A percentile compares a stretch with the other conserved stretches of the same genome.
These are phyloP conservation scores for Xylaria hypoxylon DNA, from an alignment of 2,329 filamentous ascomycete genomes.

Conservation along the genomic window DNA sequence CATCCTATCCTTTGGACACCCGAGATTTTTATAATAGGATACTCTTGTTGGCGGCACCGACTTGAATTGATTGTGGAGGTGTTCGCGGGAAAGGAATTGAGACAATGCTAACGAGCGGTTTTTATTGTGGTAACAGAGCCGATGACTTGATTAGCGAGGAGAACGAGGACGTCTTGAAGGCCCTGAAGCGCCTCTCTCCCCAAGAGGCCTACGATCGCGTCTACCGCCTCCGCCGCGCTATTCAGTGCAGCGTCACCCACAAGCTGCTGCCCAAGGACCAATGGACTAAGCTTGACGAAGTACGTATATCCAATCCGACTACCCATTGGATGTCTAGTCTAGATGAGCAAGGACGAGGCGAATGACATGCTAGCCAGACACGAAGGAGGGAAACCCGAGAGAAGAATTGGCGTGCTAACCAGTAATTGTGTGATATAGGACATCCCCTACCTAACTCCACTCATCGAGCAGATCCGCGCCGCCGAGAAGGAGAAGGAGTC, in stretches of 20 bases:
- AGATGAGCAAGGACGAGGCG: neutral
- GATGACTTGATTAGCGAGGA: slow-evolving; percentile 97
- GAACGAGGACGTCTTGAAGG: slow-evolving; percentile 84
- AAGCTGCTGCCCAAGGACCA: slow-evolving; percentile 72
- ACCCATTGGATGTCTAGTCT: neutral
- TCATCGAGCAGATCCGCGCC: slow-evolving; percentile 64
- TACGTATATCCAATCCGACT: slow-evolving; percentile 46
- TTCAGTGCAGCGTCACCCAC: slow-evolving; percentile 77
- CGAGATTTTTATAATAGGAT: neutral
- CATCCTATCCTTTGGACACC: neutral
- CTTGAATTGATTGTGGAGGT: slow-evolving; percentile 9
- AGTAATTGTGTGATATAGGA: slow-evolving; percentile 54
- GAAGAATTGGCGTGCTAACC: slow-evolving; percentile 18
- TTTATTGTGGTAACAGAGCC: slow-evolving; percentile 67
- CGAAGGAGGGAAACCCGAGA: neutral
- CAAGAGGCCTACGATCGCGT: slow-evolving; percentile 97
- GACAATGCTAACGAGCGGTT: slow-evolving; percentile 29
- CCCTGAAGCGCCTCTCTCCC: slow-evolving; percentile 88
- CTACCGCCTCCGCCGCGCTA: slow-evolving; percentile 94
- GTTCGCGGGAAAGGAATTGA: neutral
- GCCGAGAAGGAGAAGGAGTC: slow-evolving; percentile 64
- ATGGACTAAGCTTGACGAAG: slow-evolving; percentile 69
- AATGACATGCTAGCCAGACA: neutral
- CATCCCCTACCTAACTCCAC: slow-evolving; percentile 64
- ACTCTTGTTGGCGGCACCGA: neutral